Percentiles rank a stretch among this genome's conserved stretches.
Conservation (phyloP, 1,284 basidiomycete species). For the Pseudozyma flocculosa region DNA sequence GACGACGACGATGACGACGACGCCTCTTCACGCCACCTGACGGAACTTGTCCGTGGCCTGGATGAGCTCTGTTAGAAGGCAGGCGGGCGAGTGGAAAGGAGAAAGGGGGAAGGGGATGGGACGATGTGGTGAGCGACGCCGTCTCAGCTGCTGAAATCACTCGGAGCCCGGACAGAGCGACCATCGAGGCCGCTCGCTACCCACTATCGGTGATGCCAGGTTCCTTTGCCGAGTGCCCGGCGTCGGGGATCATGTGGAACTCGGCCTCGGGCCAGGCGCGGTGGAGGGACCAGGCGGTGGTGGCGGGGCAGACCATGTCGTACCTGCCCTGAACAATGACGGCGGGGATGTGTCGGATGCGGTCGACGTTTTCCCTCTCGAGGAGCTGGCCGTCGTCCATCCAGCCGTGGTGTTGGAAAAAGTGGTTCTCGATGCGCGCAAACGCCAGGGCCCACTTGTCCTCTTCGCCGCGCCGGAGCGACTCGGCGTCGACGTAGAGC, state of each 20-base stretch:
- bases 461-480: slow-evolving; percentile 38
- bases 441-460: slow-evolving; percentile 64
- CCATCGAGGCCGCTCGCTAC: neutral
- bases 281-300: slow-evolving; percentile 57
- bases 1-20: too few relatives aligned
- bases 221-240: slow-evolving; percentile 85
- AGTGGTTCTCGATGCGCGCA: slow-evolving; percentile 88
- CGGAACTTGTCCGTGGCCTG: slow-evolving; percentile 62
- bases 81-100: neutral
- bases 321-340: slow-evolving; percentile 75
- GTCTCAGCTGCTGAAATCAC: neutral
- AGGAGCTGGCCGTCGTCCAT: slow-evolving; percentile 86
- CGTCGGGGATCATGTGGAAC: slow-evolving; percentile 72
- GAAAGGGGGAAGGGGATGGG: neutral
- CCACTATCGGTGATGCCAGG: slow-evolving; percentile 67
- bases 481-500: slow-evolving; percentile 46
- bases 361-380: slow-evolving; percentile 78
- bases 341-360: slow-evolving; percentile 70
- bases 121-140: neutral
- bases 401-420: slow-evolving; percentile 76
- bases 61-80: slow-evolving; percentile 63
- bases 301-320: slow-evolving; percentile 62
- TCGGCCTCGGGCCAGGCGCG: slow-evolving; percentile 38
- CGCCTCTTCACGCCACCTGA: too few relatives aligned
- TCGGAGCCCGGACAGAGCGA: too few relatives aligned